Conservation (phyloP, 2,329 filamentous ascomycete genomes). For the Fusarium pilosicola region DNA sequence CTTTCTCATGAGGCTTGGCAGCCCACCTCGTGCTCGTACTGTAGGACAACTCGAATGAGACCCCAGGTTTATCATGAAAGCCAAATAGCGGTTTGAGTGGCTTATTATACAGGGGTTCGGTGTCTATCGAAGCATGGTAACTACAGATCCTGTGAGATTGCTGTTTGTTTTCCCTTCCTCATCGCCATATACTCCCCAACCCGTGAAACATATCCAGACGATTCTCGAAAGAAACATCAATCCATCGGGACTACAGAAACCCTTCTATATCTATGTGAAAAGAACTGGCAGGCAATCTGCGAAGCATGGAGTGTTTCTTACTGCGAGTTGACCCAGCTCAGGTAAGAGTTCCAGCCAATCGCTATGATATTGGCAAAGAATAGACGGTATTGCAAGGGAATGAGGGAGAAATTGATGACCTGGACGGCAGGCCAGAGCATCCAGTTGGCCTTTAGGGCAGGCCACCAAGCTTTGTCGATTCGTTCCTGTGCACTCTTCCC, state of each 20-base stretch:
- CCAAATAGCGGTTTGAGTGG: slow-evolving; percentile 4
- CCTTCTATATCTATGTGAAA: slow-evolving; percentile 34
- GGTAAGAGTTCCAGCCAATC: slow-evolving; percentile 72
- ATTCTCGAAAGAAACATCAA: slow-evolving; percentile 2
- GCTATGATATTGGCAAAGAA: slow-evolving; percentile 87
- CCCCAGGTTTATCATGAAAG: background rate
- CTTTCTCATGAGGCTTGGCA: slow-evolving; percentile 22
- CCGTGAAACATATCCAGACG: background rate
- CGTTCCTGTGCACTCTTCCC: slow-evolving; percentile 69
- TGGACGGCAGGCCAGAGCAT: slow-evolving; percentile 90
- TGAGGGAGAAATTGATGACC: slow-evolving; percentile 85
- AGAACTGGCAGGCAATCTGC: background rate
- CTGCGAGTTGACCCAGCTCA: slow-evolving; percentile 69
- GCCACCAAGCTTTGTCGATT: slow-evolving; percentile 74
- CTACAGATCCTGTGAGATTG: background rate
- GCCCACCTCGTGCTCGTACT: slow-evolving; percentile 13
- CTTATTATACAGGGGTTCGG: slow-evolving; percentile 17
- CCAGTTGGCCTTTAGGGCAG: slow-evolving; percentile 84
- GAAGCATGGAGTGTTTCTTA: slow-evolving; percentile 19
- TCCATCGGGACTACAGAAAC: slow-evolving; percentile 15
- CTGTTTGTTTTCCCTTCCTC: slow-evolving; percentile 8
- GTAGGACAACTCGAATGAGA: slow-evolving; percentile 24
- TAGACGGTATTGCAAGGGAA: slow-evolving; percentile 84
- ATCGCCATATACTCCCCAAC: slow-evolving; percentile 15
- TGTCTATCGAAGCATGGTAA: slow-evolving; percentile 27